phyloP scores from a whole-genome alignment of 2,329 filamentous ascomycete species.

The Xylariaceae sp. region DNA sequence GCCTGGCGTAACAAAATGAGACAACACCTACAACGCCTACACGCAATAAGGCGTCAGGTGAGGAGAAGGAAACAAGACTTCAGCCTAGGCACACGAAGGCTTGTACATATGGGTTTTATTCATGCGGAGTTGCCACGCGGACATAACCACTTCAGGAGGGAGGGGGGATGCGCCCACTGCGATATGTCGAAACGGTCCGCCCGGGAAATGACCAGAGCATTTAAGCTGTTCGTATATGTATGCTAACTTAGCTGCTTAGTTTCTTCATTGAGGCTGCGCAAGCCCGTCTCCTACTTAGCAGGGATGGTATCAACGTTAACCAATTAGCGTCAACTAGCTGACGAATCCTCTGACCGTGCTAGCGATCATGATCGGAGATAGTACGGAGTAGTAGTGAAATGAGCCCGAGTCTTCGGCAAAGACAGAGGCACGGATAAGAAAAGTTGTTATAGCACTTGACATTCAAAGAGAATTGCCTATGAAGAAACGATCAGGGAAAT shows the following conservation, averaged over 20 bases:
- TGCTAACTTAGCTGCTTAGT: too few relatives aligned
- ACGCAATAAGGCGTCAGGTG: constrained; percentile 5
- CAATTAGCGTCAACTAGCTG: constrained; percentile 35
- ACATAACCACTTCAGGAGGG: constrained; percentile 11
- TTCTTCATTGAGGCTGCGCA: constrained; percentile 27
- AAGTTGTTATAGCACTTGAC: too few relatives aligned
- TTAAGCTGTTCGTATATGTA: background rate
- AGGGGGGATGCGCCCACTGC: constrained; percentile 18
- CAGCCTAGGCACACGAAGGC: constrained; percentile 22
- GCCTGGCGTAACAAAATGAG: constrained; percentile 14
- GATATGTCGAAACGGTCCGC: constrained; percentile 3
- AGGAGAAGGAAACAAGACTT: constrained; percentile 19
- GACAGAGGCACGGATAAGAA: too few relatives aligned
- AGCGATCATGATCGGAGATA: too few relatives aligned
- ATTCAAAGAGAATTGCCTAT: too few relatives aligned
- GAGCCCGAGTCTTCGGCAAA: constrained; percentile 5
- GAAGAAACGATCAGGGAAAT: too few relatives aligned
- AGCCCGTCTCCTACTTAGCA: constrained; percentile 18
- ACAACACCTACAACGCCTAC: constrained; percentile 15
- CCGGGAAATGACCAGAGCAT: constrained; percentile 9
- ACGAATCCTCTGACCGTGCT: constrained; percentile 37
- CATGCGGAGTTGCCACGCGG: constrained; percentile 22
- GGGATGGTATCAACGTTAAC: constrained; percentile 17
- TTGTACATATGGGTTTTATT: constrained; percentile 26
- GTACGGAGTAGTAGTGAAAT: constrained; percentile 3